phyloP scores from a whole-genome alignment of 306 rosid genomes.

The Cicer chorassanicum region DNA sequence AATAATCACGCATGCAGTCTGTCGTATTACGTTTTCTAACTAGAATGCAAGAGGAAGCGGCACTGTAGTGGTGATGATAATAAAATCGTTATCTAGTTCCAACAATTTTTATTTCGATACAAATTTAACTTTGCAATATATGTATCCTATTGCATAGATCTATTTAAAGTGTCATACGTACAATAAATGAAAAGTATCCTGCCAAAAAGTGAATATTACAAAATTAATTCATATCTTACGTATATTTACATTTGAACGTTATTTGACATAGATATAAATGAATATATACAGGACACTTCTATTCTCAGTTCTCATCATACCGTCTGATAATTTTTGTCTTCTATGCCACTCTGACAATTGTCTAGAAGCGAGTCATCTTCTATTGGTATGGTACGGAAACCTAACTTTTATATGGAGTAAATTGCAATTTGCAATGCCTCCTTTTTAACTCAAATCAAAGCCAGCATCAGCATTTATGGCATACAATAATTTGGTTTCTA shows the following conservation, averaged over 20 bases:
- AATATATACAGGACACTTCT: constrained; percentile 42
- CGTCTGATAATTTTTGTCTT: constrained; percentile 20
- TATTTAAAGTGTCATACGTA: constrained; percentile 17
- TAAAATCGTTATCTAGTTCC: neutral
- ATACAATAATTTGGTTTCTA: constrained; percentile 84
- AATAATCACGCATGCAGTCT: neutral
- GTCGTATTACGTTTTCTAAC: neutral
- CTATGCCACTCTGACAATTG: constrained; percentile 37
- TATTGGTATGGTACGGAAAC: neutral
- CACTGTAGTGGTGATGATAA: neutral
- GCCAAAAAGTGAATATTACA: constrained; percentile 31
- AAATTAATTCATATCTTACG: constrained; percentile 36
- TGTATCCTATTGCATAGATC: constrained; percentile 8
- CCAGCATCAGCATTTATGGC: constrained; percentile 96
- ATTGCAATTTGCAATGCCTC: constrained; percentile 21
- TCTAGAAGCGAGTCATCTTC: constrained; percentile 20
- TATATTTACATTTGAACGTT: constrained; percentile 54
- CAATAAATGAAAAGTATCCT: constrained; percentile 12
- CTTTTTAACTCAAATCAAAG: constrained; percentile 85
- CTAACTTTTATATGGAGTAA: constrained; percentile 6
- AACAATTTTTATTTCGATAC: neutral
- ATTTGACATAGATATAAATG: constrained; percentile 35
- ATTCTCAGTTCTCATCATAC: constrained; percentile 34
- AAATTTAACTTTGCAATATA: constrained; percentile 8
- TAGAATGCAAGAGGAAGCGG: neutral